Evolutionary conservation across 345 rosid genomes (phyloP), one percentile per base, ranked within the genome.

Genomic region (Leavenworthia alabamica): DNA sequence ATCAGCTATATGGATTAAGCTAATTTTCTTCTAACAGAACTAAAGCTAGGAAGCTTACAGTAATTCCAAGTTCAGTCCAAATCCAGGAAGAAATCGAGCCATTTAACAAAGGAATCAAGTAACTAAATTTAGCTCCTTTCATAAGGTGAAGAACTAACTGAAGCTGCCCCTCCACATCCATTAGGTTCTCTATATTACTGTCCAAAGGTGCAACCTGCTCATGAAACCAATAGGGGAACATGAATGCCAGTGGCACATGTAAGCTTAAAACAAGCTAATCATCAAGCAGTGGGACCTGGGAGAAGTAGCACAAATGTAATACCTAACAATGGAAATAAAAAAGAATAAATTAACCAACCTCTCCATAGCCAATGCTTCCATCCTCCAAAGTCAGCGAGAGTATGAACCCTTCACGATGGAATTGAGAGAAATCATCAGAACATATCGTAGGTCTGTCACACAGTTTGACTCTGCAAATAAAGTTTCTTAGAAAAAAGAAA

Each of bases 131-230:
- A 53, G 84, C 81, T 73, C 89, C 96, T 72, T 70, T 61, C 54
- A 83, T 62, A 56, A 66, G 75, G 66, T 86, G 93, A 70, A 75
- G 52, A 48, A 92, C 75, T 69, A 82, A 82, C 23, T 70, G 75
- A 22, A 92, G 90, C 72, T 92, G 98, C 78, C 79, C 90, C 81
- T 92, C 96, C 14, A 80, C 87, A 75, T 88, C 93, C 73, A 72
- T 50, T 61, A 84, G 70, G 60, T 71, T 85, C 75, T 88, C 96
- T 66, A 72, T 48, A 59, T 72, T 83, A 59, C 77, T 81, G 72
- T 84, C 85, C 65, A 92, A 72, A 66, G 96, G 98, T 51, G 96
- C 92, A 75, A 92, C 95, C 98, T 92, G 84, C 60, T 61, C 68
- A 73, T 65, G 42, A 51, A 64, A 59, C 13, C 39, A 59, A 54